Conservation (phyloP, 106 monocot species). For the Dendrobium chrysotoxum region DNA sequence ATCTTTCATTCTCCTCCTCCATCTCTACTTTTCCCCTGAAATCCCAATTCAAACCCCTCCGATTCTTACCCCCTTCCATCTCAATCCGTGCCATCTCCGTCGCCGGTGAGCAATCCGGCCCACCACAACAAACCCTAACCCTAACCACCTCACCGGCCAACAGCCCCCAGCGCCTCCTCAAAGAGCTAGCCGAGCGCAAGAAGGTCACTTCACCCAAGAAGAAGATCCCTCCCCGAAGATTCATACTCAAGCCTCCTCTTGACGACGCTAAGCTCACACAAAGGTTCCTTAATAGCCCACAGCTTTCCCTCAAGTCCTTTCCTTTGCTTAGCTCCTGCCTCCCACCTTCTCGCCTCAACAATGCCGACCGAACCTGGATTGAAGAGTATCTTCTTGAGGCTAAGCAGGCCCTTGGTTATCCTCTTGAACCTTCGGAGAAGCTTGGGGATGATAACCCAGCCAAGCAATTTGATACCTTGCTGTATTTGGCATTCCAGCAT, state of each 20-base stretch:
- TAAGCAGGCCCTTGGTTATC: slow-evolving; percentile 93
- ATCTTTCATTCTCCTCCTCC: slow-evolving; percentile 53
- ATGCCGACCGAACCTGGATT: slow-evolving; percentile 81
- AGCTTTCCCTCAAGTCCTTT: slow-evolving; percentile 81
- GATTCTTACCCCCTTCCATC: background rate
- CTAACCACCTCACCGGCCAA: slow-evolving; percentile 33
- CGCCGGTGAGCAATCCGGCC: slow-evolving; percentile 11
- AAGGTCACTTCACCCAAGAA: slow-evolving; percentile 60
- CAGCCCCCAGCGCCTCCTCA: slow-evolving; percentile 76
- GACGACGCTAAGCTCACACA: slow-evolving; percentile 73
- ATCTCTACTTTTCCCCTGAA: slow-evolving; percentile 20
- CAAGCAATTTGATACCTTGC: slow-evolving; percentile 75
- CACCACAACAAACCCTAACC: slow-evolving; percentile 6
- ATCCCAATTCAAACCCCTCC: slow-evolving; percentile 4
- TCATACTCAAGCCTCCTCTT: slow-evolving; percentile 91
- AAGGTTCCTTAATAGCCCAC: slow-evolving; percentile 82
- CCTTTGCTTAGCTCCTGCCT: slow-evolving; percentile 85
- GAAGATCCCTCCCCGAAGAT: slow-evolving; percentile 64
- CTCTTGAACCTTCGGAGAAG: slow-evolving; percentile 55
- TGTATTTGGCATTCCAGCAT: slow-evolving; percentile 88
- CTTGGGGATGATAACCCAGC: slow-evolving; percentile 69
- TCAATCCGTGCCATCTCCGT: slow-evolving; percentile 29
- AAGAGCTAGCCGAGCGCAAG: slow-evolving; percentile 87
- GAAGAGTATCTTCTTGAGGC: slow-evolving; percentile 96
- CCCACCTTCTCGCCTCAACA: slow-evolving; percentile 59